phyloP scores from a whole-genome alignment of 106 monocot species.

The Ottelia alismoides region DNA sequence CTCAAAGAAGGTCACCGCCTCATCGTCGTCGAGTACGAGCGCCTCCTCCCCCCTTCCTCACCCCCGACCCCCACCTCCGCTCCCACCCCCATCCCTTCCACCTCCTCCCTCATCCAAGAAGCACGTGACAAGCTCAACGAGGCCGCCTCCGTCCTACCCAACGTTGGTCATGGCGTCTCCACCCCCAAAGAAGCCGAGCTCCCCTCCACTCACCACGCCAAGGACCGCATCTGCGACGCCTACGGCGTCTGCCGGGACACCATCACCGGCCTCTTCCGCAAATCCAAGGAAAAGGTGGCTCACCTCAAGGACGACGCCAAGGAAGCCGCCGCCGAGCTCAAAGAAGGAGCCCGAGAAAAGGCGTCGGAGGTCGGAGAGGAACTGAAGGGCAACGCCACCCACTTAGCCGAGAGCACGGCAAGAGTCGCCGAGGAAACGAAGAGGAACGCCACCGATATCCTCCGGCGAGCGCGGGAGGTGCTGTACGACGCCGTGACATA shows the following conservation, averaged over 20 bases:
- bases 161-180: slow-evolving; percentile 30
- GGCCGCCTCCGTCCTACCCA: slow-evolving; percentile 18
- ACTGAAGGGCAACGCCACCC: neutral
- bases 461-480: slow-evolving; percentile 24
- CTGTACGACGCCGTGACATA: slow-evolving; percentile 16
- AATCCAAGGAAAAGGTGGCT: slow-evolving; percentile 18
- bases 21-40: slow-evolving; percentile 73
- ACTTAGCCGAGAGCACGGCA: neutral
- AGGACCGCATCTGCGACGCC: slow-evolving; percentile 37
- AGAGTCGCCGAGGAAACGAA: slow-evolving; percentile 1
- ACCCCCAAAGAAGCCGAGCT: neutral
- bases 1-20: slow-evolving; percentile 63
- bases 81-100: neutral
- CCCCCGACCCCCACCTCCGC: slow-evolving; percentile 3
- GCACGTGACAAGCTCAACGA: slow-evolving; percentile 34
- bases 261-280: slow-evolving; percentile 16
- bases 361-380: neutral
- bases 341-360: slow-evolving; percentile 4
- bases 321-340: neutral
- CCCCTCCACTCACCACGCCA: neutral
- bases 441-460: slow-evolving; percentile 33
- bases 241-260: slow-evolving; percentile 34
- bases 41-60: slow-evolving; percentile 14
- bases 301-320: neutral
- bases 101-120: slow-evolving; percentile 11